Conservation (phyloP, 331 rosid genomes). For the Arachis monticola region DNA sequence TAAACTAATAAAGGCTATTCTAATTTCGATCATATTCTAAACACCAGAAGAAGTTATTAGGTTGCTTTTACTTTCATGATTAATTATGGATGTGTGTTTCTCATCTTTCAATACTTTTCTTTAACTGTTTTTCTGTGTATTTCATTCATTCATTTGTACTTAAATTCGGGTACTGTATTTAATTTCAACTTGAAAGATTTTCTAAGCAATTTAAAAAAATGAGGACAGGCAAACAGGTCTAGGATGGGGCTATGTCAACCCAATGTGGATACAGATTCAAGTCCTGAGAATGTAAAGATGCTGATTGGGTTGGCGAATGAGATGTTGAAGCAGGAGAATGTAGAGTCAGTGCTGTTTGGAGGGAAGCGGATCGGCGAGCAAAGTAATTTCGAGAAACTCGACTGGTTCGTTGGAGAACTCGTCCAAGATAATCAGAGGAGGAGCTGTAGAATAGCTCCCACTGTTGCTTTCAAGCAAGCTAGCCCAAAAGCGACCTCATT, state of each 20-base stretch:
- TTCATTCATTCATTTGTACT: not conserved
- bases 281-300: conserved; percentile 79
- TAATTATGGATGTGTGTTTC: conserved; percentile 12
- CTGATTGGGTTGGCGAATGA: conserved; percentile 78
- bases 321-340: conserved; percentile 96
- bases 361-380: conserved; percentile 88
- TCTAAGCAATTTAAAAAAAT: conserved; percentile 15
- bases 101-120: not conserved
- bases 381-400: conserved; percentile 87
- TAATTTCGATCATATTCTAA: conserved; percentile 22
- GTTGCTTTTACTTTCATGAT: conserved; percentile 13
- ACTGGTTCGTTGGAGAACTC: conserved; percentile 96
- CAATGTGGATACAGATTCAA: conserved; percentile 84
- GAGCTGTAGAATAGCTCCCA: conserved; percentile 99
- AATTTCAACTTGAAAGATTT: conserved; percentile 5
- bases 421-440: conserved; percentile 98
- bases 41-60: conserved; percentile 1
- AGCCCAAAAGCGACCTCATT: conserved; percentile 58
- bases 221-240: conserved; percentile 79
- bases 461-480: conserved; percentile 99
- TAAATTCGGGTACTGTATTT: not conserved
- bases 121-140: not conserved
- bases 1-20: conserved; percentile 33
- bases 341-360: conserved; percentile 91
- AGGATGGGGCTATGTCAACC: conserved; percentile 79